Evolutionary conservation across 257 asterid genomes (phyloP).

Genomic region (Nicotiana benthamiana): DNA sequence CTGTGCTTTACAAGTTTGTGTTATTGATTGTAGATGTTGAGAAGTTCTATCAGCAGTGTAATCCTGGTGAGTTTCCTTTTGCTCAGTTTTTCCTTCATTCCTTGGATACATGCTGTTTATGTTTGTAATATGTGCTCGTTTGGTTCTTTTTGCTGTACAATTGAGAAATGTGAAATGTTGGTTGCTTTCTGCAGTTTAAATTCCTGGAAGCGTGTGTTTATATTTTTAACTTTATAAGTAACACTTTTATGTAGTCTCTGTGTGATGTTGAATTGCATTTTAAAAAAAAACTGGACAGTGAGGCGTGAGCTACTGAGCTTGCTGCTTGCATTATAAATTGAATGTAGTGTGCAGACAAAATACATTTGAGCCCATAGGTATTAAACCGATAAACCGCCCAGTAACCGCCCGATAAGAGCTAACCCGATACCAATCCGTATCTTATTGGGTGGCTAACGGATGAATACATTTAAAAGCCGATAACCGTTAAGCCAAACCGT

Average conservation of each 20-base stretch:
- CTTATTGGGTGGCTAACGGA: too few relatives aligned
- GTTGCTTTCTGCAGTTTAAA: neutral
- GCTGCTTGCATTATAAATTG: too few relatives aligned
- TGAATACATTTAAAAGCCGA: too few relatives aligned
- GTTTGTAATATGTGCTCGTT: neutral
- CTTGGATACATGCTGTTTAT: neutral
- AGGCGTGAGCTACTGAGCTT: too few relatives aligned
- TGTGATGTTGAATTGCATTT: neutral
- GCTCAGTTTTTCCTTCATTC: neutral
- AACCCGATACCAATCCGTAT: too few relatives aligned
- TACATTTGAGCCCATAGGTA: too few relatives aligned
- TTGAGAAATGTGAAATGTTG: neutral
- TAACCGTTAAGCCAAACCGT: too few relatives aligned
- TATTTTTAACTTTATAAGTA: neutral
- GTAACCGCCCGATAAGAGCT: too few relatives aligned
- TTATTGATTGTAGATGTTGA: conserved; percentile 39
- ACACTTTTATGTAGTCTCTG: neutral
- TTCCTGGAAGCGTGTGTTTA: neutral
- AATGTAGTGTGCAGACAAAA: too few relatives aligned
- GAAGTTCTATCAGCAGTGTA: conserved; percentile 35
- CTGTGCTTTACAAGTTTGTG: neutral
- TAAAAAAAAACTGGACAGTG: too few relatives aligned
- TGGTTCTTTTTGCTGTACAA: neutral
- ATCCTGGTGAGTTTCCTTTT: neutral
- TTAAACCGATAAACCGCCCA: too few relatives aligned